A percentile compares a stretch with the other conserved stretches of the same genome.
These are phyloP conservation scores for Hemisphaericaspora subhashii DNA, from an alignment of 1,139 yeast species.

Conservation along the genomic window DNA sequence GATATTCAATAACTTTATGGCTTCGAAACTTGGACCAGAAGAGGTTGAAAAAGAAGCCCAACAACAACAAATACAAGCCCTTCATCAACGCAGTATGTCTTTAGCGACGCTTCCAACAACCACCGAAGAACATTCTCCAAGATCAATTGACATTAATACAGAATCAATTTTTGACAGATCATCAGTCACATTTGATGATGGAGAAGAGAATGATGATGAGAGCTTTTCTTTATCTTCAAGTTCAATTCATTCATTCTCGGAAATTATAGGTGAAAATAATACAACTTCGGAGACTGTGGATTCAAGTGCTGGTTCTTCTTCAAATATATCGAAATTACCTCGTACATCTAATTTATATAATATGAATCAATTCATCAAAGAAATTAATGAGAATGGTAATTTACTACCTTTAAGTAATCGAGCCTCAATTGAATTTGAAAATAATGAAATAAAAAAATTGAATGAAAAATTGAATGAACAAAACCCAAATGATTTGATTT, in stretches of 20 bases:
- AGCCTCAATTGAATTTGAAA: slow-evolving; percentile 28
- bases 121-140: neutral
- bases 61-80: neutral
- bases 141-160: slow-evolving; percentile 6
- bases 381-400: slow-evolving; percentile 17
- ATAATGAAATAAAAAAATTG: slow-evolving; percentile 19
- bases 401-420: slow-evolving; percentile 24
- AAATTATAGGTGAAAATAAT: neutral
- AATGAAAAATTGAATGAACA: slow-evolving; percentile 18
- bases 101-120: neutral
- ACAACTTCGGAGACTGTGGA: neutral
- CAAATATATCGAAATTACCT: slow-evolving; percentile 15
- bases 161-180: slow-evolving; percentile 25
- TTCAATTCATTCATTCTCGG: neutral
- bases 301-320: neutral
- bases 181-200: slow-evolving; percentile 21
- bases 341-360: slow-evolving; percentile 26
- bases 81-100: neutral
- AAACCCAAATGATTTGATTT: slow-evolving; percentile 9
- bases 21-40: slow-evolving; percentile 1
- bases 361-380: slow-evolving; percentile 23
- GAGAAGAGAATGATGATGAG: slow-evolving; percentile 17
- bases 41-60: neutral
- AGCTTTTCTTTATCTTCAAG: slow-evolving; percentile 7
- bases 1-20: slow-evolving; percentile 5